These are phyloP conservation scores for Incumbomyces lentus DNA, from an alignment of 2,329 filamentous ascomycete species.

Conservation along the genomic window DNA sequence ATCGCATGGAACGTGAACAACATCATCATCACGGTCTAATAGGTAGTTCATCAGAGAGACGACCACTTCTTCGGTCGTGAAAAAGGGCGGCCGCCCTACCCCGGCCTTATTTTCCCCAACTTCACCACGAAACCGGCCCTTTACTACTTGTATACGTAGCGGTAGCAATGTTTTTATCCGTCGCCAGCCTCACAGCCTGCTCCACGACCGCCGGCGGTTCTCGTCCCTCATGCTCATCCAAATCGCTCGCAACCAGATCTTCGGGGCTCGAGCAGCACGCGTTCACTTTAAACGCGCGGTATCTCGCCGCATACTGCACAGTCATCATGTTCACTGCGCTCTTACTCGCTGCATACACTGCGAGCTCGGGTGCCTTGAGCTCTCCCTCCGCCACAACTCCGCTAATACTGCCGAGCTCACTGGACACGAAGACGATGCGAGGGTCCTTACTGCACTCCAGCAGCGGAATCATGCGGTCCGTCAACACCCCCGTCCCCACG, in stretches of 20 bases:
- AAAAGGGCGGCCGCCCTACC: no score
- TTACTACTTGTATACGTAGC: constrained; percentile 14
- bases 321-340: constrained; percentile 15
- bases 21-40: background rate
- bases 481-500: constrained; percentile 17
- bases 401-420: constrained; percentile 11
- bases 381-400: constrained; percentile 7
- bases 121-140: constrained; percentile 17
- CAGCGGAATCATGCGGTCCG: constrained; percentile 14
- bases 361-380: background rate
- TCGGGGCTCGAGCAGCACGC: constrained; percentile 15
- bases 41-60: constrained; percentile 9
- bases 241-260: constrained; percentile 11
- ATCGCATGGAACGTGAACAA: background rate
- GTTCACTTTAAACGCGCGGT: constrained; percentile 18
- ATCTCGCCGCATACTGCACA: constrained; percentile 14
- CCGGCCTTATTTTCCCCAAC: no score
- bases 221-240: constrained; percentile 10
- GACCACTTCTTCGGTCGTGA: constrained; percentile 11
- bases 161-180: constrained; percentile 13
- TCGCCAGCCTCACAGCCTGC: constrained; percentile 15
- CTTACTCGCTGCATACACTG: constrained; percentile 16
- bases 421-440: constrained; percentile 18
- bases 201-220: constrained; percentile 14
- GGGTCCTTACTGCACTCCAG: constrained; percentile 15